Evolutionary conservation across 1,284 basidiomycete genomes (phyloP).

Genomic region (Omphalotus olearius): DNA sequence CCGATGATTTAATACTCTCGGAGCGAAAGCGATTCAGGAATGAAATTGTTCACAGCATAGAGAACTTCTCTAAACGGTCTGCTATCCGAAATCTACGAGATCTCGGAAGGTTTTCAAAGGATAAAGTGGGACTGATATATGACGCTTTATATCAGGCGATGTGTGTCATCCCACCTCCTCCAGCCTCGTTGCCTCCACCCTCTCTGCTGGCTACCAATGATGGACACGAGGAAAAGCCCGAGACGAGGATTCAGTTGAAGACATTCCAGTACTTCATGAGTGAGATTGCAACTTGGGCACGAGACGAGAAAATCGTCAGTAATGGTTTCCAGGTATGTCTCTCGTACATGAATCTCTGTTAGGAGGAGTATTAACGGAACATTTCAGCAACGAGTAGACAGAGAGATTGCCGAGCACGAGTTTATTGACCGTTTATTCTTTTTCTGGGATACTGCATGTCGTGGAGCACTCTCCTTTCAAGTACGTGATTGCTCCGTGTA

Average conservation of each 20-base stretch:
- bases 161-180: constrained; percentile 69
- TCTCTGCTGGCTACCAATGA: constrained; percentile 51
- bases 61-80: constrained; percentile 94
- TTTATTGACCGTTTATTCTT: constrained; percentile 81
- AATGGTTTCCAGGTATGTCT: constrained; percentile 82
- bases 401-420: constrained; percentile 80
- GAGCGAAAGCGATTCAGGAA: constrained; percentile 87
- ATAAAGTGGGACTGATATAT: constrained; percentile 87
- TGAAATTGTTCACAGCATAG: constrained; percentile 92
- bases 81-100: constrained; percentile 87
- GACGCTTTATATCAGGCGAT: constrained; percentile 89
- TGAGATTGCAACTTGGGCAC: constrained; percentile 94
- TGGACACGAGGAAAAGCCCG: constrained; percentile 71
- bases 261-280: constrained; percentile 92
- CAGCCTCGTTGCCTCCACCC: constrained; percentile 40
- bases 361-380: constrained; percentile 16
- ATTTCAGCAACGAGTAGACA: constrained; percentile 70
- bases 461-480: constrained; percentile 84
- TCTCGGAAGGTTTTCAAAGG: constrained; percentile 82
- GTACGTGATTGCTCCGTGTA: constrained; percentile 32
- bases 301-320: constrained; percentile 90
- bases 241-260: constrained; percentile 82
- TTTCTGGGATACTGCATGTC: constrained; percentile 83
- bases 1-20: constrained; percentile 88
- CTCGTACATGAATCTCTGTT: background rate